A percentile compares a stretch with the other conserved stretches of the same genome.
These are phyloP conservation scores for Hygrocybe punicea DNA, from an alignment of 768 basidiomycete species.

Conservation along the genomic window DNA sequence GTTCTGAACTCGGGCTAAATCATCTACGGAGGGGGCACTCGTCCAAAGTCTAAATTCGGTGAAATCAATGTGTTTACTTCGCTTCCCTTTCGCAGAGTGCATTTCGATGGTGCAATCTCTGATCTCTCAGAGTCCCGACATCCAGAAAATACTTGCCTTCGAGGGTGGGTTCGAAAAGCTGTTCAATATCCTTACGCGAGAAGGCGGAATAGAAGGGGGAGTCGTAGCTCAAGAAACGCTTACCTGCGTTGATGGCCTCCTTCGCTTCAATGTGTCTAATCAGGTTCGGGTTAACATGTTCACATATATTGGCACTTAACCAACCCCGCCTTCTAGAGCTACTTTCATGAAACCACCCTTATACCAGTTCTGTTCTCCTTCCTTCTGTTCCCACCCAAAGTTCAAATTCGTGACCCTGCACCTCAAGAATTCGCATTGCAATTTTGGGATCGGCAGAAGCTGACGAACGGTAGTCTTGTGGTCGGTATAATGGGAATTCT, in stretches of 20 bases:
- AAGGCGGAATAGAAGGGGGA: slow-evolving; percentile 92
- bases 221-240: slow-evolving; percentile 83
- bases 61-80: neutral
- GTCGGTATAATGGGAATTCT: slow-evolving; percentile 85
- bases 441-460: slow-evolving; percentile 93
- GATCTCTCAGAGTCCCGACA: slow-evolving; percentile 82
- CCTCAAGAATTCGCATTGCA: slow-evolving; percentile 92
- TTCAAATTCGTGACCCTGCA: slow-evolving; percentile 54
- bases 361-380: slow-evolving; percentile 63
- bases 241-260: slow-evolving; percentile 75
- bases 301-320: neutral
- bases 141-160: slow-evolving; percentile 95
- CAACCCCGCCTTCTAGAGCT: slow-evolving; percentile 57
- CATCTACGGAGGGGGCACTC: too few relatives aligned
- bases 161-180: slow-evolving; percentile 96
- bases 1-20: too few relatives aligned
- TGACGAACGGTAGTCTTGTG: slow-evolving; percentile 73
- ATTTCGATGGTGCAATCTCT: slow-evolving; percentile 79
- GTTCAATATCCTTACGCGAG: slow-evolving; percentile 79
- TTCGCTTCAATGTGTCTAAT: slow-evolving; percentile 92
- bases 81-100: slow-evolving; percentile 58
- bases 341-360: slow-evolving; percentile 87
- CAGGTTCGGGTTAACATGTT: slow-evolving; percentile 54
- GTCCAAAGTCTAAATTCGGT: too few relatives aligned
- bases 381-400: slow-evolving; percentile 64